Evolutionary conservation across 2,329 filamentous ascomycete species (phyloP).

Genomic region (Fusarium nanum): DNA sequence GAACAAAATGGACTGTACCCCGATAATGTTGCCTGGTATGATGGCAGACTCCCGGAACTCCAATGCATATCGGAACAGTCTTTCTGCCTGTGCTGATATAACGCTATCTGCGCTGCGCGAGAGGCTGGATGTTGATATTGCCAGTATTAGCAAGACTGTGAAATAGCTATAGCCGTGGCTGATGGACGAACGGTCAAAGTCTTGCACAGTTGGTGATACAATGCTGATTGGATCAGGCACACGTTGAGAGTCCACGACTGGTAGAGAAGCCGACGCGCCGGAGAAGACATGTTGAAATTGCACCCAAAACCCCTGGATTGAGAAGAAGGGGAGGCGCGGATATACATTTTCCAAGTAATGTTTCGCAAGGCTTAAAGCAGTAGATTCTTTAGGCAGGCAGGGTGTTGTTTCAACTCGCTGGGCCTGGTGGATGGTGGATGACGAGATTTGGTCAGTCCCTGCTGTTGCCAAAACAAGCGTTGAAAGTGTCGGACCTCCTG

Average conservation of each 20-base stretch:
- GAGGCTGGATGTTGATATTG: slow-evolving; percentile 12
- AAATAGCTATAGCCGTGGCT: slow-evolving; percentile 8
- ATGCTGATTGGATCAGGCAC: neutral
- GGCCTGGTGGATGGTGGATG: neutral
- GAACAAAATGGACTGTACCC: neutral
- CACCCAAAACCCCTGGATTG: slow-evolving; percentile 15
- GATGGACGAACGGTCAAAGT: neutral
- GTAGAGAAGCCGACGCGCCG: neutral
- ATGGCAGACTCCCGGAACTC: slow-evolving; percentile 3
- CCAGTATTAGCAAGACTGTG: neutral
- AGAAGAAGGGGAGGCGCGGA: slow-evolving; percentile 18
- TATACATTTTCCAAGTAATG: slow-evolving; percentile 8
- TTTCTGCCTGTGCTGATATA: neutral
- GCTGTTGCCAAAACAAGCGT: slow-evolving; percentile 8
- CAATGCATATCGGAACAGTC: neutral
- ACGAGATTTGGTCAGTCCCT: slow-evolving; percentile 7
- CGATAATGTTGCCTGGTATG: slow-evolving; percentile 5
- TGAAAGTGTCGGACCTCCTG: slow-evolving; percentile 1
- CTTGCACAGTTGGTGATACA: neutral
- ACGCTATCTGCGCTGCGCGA: slow-evolving; percentile 18
- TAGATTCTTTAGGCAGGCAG: slow-evolving; percentile 2
- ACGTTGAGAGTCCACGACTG: neutral
- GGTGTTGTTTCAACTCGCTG: neutral
- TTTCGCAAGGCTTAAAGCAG: neutral
- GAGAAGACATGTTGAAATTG: slow-evolving; percentile 23